These are phyloP conservation scores for Ulvella scutata DNA, from an alignment of 139 green algal species.

Conservation along the genomic window DNA sequence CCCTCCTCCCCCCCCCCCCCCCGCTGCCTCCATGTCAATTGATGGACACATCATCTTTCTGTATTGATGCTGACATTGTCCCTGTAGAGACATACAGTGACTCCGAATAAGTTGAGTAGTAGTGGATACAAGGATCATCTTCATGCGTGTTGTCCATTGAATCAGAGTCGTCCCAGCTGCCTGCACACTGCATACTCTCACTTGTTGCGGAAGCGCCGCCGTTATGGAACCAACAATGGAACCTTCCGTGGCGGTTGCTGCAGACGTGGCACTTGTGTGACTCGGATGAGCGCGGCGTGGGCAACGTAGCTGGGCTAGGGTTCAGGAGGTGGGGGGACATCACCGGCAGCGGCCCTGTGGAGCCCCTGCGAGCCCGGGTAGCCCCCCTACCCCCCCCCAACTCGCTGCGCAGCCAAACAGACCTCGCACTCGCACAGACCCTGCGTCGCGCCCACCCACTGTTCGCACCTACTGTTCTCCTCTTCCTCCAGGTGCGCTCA, in stretches of 20 bases:
- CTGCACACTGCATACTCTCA: too few species aligned
- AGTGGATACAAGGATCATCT: too few species aligned
- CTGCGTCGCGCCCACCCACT: constrained; percentile 66
- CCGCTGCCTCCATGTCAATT: too few species aligned
- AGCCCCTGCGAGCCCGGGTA: constrained; percentile 2
- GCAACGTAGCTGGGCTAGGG: constrained; percentile 76
- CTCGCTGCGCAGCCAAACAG: constrained; percentile 2
- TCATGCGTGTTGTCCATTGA: too few species aligned
- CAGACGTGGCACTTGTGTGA: constrained; percentile 26
- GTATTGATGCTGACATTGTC: too few species aligned
- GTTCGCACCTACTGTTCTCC: constrained; percentile 29
- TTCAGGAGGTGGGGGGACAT: constrained; percentile 69
- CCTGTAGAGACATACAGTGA: too few species aligned
- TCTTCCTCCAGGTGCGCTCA: not conserved
- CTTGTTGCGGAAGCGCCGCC: too few species aligned
- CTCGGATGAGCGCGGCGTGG: constrained; percentile 84
- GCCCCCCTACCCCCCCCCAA: constrained; percentile 11
- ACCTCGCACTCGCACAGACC: constrained; percentile 13
- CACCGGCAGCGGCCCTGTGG: constrained; percentile 10
- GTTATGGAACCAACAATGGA: too few species aligned
- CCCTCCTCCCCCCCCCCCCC: too few species aligned
- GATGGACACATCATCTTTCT: too few species aligned
- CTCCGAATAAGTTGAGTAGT: too few species aligned
- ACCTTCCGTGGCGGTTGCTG: not conserved
- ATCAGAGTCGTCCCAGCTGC: too few species aligned